Evolutionary conservation across 1,139 yeast species (phyloP).

Genomic region (Pneumocystis murina): DNA sequence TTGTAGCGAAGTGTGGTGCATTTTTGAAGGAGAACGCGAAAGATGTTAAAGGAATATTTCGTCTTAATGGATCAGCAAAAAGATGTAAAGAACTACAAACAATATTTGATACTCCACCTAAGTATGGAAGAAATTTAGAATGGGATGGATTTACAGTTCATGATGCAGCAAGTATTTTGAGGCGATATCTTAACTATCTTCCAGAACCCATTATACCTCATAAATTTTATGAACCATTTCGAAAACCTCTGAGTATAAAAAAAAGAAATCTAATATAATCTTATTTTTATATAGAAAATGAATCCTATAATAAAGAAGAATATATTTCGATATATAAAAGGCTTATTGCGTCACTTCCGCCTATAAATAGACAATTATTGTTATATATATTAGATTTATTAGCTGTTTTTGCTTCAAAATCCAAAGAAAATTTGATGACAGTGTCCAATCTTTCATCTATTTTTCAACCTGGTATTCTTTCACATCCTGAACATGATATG

Average conservation of each 20-base stretch:
- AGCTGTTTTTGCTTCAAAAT: conserved; percentile 69
- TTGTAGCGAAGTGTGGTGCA: conserved; percentile 93
- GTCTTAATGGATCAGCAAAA: conserved; percentile 85
- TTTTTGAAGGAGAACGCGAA: conserved; percentile 58
- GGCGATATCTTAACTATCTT: conserved; percentile 72
- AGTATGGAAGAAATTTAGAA: conserved; percentile 67
- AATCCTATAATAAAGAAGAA: background rate
- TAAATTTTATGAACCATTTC: conserved; percentile 57
- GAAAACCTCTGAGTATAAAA: conserved; percentile 39
- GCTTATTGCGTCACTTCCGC: conserved; percentile 53
- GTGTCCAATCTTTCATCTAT: conserved; percentile 87
- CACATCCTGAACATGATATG: conserved; percentile 87
- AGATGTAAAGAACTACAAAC: conserved; percentile 75
- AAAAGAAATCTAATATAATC: conserved; percentile 51
- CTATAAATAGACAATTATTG: conserved; percentile 61
- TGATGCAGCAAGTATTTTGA: conserved; percentile 82
- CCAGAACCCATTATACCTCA: conserved; percentile 89
- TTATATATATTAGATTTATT: conserved; percentile 76
- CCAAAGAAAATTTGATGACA: conserved; percentile 74
- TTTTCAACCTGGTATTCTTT: conserved; percentile 84
- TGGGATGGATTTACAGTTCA: conserved; percentile 97
- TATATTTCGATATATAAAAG: conserved; percentile 39
- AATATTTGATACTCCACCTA: conserved; percentile 73
- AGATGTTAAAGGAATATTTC: conserved; percentile 71
- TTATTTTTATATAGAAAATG: conserved; percentile 25